phyloP scores from a whole-genome alignment of 345 rosid genomes.

The Sonneratia alba region DNA sequence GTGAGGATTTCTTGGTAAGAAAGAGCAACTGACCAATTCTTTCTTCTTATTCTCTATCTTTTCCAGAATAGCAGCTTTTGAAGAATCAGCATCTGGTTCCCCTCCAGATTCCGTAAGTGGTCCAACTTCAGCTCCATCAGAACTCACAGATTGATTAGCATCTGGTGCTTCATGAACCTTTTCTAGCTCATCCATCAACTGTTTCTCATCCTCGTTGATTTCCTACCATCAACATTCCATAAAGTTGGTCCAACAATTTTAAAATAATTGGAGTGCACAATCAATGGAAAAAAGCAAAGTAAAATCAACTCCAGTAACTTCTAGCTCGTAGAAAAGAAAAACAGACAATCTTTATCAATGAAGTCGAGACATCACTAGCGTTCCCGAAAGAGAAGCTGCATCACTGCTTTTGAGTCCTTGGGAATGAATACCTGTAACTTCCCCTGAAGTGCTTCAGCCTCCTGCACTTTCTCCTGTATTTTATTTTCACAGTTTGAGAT shows the following conservation, averaged over 20 bases:
- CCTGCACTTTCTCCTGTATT: slow-evolving; percentile 58
- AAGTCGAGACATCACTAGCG: background rate
- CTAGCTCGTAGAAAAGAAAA: too few relatives aligned
- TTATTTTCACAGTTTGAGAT: slow-evolving; percentile 59
- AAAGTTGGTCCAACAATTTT: background rate
- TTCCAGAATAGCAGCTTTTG: slow-evolving; percentile 32
- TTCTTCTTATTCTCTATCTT: slow-evolving; percentile 68
- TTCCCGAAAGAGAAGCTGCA: background rate
- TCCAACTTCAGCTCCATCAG: slow-evolving; percentile 20
- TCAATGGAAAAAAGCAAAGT: too few relatives aligned
- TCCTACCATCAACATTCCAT: slow-evolving; percentile 30
- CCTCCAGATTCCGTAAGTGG: slow-evolving; percentile 24
- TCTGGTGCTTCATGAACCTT: slow-evolving; percentile 26
- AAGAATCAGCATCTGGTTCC: slow-evolving; percentile 32
- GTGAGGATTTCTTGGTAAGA: background rate
- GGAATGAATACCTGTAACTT: slow-evolving; percentile 55
- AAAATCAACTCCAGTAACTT: background rate
- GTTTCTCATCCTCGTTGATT: slow-evolving; percentile 51
- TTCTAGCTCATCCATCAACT: slow-evolving; percentile 44
- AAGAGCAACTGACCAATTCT: slow-evolving; percentile 39
- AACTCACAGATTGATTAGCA: slow-evolving; percentile 20
- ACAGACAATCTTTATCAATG: background rate
- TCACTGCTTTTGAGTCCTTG: background rate
- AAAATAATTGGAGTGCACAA: background rate
- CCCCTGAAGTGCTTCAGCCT: slow-evolving; percentile 42